Percentiles rank a stretch among this genome's conserved stretches.
phyloP scores from a whole-genome alignment of 2,329 filamentous ascomycete genomes.

The Botryotinia calthae region DNA sequence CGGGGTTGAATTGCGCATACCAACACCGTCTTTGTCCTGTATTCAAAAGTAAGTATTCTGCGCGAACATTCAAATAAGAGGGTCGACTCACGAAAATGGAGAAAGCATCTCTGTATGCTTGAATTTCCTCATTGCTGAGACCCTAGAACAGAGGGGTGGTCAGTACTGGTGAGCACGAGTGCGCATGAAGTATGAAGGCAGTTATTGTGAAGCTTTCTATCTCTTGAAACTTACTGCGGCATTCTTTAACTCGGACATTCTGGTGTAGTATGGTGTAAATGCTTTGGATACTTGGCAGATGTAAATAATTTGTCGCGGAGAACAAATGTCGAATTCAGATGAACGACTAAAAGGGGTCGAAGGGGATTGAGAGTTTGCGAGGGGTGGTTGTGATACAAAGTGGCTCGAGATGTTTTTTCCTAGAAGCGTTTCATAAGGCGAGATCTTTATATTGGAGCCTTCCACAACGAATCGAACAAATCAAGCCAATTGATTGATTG shows the following conservation, averaged over 20 bases:
- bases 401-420: background rate
- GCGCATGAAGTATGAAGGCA: background rate
- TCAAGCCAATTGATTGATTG: background rate
- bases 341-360: background rate
- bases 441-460: background rate
- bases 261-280: background rate
- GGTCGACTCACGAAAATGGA: slow-evolving; percentile 14
- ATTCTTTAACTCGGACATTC: slow-evolving; percentile 12
- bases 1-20: slow-evolving; percentile 19
- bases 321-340: background rate
- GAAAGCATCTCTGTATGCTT: slow-evolving; percentile 22
- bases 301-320: background rate
- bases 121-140: slow-evolving; percentile 19
- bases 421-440: slow-evolving; percentile 4
- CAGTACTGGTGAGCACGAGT: background rate
- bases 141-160: slow-evolving; percentile 1
- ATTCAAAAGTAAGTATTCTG: background rate
- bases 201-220: background rate
- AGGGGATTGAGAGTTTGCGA: background rate
- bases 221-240: background rate
- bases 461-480: background rate
- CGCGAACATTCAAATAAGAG: background rate
- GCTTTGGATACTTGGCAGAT: background rate
- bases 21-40: slow-evolving; percentile 22
- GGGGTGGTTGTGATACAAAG: background rate